Percentiles rank a stretch among this genome's conserved stretches.
Conservation (phyloP, 768 basidiomycete species). For the Coprinopsis sp. region DNA sequence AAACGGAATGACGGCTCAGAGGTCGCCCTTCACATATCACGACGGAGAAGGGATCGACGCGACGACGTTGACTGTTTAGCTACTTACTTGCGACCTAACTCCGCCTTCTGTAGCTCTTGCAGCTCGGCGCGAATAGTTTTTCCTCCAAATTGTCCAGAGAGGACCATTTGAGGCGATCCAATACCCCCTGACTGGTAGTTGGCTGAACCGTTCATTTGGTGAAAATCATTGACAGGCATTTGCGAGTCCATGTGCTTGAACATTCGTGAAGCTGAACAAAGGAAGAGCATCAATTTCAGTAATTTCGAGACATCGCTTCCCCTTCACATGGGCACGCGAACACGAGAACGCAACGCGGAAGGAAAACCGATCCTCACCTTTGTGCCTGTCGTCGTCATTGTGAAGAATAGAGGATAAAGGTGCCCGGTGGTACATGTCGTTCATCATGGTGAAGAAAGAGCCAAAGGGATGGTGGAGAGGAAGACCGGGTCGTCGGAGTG, state of each 20-base stretch:
- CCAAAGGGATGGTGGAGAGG: not conserved
- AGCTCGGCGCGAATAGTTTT: slow-evolving; percentile 48
- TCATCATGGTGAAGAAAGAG: slow-evolving; percentile 3
- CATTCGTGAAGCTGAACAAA: slow-evolving; percentile 7
- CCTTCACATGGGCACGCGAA: slow-evolving; percentile 12
- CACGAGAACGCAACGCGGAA: slow-evolving; percentile 36
- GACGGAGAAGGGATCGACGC: slow-evolving; percentile 3
- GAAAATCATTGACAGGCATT: slow-evolving; percentile 8
- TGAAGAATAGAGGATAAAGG: slow-evolving; percentile 7
- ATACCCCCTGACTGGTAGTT: slow-evolving; percentile 8
- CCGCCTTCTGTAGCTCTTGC: slow-evolving; percentile 60
- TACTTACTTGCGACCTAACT: slow-evolving; percentile 60
- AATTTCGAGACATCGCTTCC: slow-evolving; percentile 2
- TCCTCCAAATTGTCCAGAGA: slow-evolving; percentile 49
- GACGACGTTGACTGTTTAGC: not conserved
- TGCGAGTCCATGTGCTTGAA: slow-evolving; percentile 10
- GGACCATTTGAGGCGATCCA: slow-evolving; percentile 18
- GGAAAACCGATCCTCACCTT: slow-evolving; percentile 41
- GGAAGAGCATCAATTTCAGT: not conserved
- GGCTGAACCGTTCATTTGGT: slow-evolving; percentile 8
- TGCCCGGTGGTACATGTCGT: slow-evolving; percentile 8
- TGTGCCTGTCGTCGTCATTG: slow-evolving; percentile 11
- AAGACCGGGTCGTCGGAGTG: slow-evolving; percentile 6
- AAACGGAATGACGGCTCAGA: slow-evolving; percentile 8
- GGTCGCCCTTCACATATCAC: slow-evolving; percentile 10